Base-by-base conservation (phyloP, 116 monocot genomes). In the Trichopus zeylanicus region DNA sequence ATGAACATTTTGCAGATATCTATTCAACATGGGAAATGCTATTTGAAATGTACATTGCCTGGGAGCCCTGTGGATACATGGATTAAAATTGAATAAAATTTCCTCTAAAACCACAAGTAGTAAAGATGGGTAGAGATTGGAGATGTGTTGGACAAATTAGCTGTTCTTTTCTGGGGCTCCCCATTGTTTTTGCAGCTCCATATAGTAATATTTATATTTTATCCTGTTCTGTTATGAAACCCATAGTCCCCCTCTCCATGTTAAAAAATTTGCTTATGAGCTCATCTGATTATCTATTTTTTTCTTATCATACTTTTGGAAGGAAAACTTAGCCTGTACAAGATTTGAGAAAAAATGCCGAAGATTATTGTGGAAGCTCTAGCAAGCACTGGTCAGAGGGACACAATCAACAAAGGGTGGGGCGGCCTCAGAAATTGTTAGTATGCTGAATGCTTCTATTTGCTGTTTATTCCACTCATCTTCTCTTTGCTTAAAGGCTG, bases 301-400 rank as follows among this genome's bases (percentile, higher is more conserved):
- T 42, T 42, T 15, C 13, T 42, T 42, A n/a, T n/a, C 42, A 42
- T 16, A 16, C n/a, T 49, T 7, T 56, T 57, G 55, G n/a, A n/a
- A 59, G 24, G 67, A 63, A 39, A 55, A n/a, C 8, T 31, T 60
- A 93, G 94, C 94, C 94, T 55, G 86, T 95, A 19, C 86, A 89
- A 86, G 83, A 95, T 56, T 89, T n/a, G 86, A 69, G 73, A 70
- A 55, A 86, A 89, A 59, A 86, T 95, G 94, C 86, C 94, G 13
- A 35, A 67, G 51, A 86, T 86, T 32, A 95, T 89, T 61, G 83
- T 89, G 26, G 69, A 89, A 53, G 89, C 89, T 46, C 69, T 95
- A 28, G 73, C 78, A 72, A 71, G 31, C 16, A 94, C 94, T 34
- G 83, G 81, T 63, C 94, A 94, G 71, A 89, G 94, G 67, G 94